These are phyloP conservation scores for Pugionium dolabratum DNA, from an alignment of 345 rosid species.

Conservation along the genomic window DNA sequence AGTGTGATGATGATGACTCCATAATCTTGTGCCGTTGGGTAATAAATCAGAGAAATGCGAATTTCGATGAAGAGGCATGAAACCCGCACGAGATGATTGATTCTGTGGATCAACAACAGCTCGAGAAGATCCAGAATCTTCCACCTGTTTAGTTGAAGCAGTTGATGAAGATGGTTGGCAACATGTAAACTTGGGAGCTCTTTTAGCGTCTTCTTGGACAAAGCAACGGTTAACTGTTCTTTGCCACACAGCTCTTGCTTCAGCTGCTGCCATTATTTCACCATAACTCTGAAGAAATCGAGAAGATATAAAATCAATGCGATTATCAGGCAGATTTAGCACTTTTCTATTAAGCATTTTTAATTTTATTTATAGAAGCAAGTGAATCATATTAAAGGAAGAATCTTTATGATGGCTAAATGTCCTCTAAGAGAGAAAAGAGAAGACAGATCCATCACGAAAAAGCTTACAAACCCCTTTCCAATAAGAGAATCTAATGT, in stretches of 20 bases:
- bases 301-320: conserved; percentile 8
- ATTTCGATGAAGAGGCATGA: conserved; percentile 57
- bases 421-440: not conserved
- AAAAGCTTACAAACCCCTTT: conserved; percentile 1
- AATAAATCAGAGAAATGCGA: conserved; percentile 50
- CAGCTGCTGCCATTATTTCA: conserved; percentile 78
- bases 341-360: not conserved
- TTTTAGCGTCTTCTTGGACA: conserved; percentile 96
- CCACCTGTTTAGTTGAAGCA: conserved; percentile 55
- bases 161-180: conserved; percentile 69
- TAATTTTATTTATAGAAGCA: conserved; percentile 11
- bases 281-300: conserved; percentile 29
- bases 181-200: conserved; percentile 93
- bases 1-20: conserved; percentile 58
- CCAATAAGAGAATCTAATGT: conserved; percentile 31
- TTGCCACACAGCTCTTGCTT: conserved; percentile 93
- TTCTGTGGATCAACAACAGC: conserved; percentile 45
- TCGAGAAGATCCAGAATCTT: conserved; percentile 55
- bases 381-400: conserved; percentile 2
- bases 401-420: conserved; percentile 34
- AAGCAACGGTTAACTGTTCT: conserved; percentile 87
- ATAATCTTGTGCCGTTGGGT: conserved; percentile 60
- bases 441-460: conserved; percentile 35
- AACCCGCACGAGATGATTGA: conserved; percentile 47
- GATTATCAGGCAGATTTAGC: not conserved